Evolutionary conservation across 1,284 basidiomycete species (phyloP), one percentile per base, ranked within the genome.

Genomic region (Heliocybe sulcata): DNA sequence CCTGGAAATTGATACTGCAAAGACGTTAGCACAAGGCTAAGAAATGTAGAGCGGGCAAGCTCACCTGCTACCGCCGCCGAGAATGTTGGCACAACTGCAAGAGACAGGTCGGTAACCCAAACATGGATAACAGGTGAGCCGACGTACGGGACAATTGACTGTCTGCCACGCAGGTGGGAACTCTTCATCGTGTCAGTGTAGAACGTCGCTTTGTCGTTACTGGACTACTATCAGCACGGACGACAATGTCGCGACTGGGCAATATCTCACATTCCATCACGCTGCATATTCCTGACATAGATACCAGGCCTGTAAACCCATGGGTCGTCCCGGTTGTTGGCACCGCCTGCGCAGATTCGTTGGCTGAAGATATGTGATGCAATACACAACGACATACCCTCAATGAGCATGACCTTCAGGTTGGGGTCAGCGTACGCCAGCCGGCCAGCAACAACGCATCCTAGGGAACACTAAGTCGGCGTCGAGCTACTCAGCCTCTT

Each of bases 301-400:
- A 86, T 84, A 63, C 84, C 84, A 45, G 84, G 84, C 47, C 82
- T 80, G 54, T 85, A 86, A 51, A 87, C 85, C 84, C 83, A 86
- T 47, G 85, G 84, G 60, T 87, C 85, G 60, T 87, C 85, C 26
- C 83, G 73, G 69, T 87, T 86, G 71, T 86, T 87, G 25, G 80
- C 80, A 58, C 84, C 83, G 53, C 76, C 83, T 84, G 38, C 2
- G 16, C 45, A 9, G 8, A 9, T 6, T 3, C 14, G 47, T 49
- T 11, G 33, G 51, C 8, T 23, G 29, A 35, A 1, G 16, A 35
- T 45, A 47, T n/a, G 14, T 10, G 23, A 31, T 45, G 42, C 29
- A 47, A 19, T 52, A 55, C 6, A 20, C 35, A 19, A 4, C 26
- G 16, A 48, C 58, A n/a, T 56, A 80, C 83, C 83, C 74, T 87